A percentile compares a stretch with the other conserved stretches of the same genome.
phyloP scores from a whole-genome alignment of 306 rosid species.

The Malus asiatica region DNA sequence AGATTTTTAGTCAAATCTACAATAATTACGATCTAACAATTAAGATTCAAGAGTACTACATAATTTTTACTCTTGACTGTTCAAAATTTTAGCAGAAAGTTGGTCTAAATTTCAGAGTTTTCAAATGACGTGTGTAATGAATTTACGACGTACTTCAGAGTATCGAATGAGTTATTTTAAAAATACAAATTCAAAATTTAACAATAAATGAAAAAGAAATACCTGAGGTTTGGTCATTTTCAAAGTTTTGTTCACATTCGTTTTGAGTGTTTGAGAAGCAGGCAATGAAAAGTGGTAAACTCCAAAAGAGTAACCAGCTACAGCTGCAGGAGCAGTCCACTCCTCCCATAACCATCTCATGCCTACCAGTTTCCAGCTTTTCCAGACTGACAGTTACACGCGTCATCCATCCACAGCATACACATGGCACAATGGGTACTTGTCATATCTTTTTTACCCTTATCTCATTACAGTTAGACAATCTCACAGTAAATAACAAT shows the following conservation, averaged over 20 bases:
- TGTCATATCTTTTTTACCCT: neutral
- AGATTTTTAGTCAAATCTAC: too few species aligned
- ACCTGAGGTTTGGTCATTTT: neutral
- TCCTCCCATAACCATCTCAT: neutral
- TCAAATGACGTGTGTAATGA: too few species aligned
- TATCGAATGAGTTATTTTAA: too few species aligned
- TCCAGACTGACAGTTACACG: neutral
- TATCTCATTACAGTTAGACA: neutral
- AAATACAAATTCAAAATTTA: neutral
- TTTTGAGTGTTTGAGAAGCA: neutral
- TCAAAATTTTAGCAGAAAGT: too few species aligned
- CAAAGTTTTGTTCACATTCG: neutral
- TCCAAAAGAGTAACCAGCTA: neutral
- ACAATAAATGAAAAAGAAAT: neutral
- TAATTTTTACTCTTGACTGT: too few species aligned
- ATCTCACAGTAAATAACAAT: neutral
- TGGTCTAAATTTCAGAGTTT: too few species aligned
- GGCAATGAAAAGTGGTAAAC: neutral
- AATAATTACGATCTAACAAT: too few species aligned
- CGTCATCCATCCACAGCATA: neutral
- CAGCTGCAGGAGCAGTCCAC: neutral
- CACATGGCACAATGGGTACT: slow-evolving; percentile 3
- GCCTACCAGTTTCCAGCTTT: neutral
- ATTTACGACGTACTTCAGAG: too few species aligned
- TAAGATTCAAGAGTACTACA: too few species aligned